Base-by-base conservation (phyloP, 139 green algal genomes). In the Pseudopediastrum boryanum region DNA sequence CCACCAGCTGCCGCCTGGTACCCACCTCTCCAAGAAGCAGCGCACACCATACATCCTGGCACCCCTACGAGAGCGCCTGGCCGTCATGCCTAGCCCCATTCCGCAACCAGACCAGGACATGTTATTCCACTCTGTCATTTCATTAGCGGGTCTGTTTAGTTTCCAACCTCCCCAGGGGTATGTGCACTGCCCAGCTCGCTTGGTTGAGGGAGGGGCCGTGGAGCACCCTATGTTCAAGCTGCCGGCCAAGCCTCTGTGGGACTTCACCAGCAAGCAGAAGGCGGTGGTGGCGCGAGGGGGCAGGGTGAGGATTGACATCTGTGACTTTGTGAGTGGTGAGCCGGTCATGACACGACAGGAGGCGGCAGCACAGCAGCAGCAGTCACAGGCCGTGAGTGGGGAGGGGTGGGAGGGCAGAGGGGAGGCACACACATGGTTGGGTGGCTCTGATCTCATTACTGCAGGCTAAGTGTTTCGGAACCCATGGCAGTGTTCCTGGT, bases 1-100 rank as follows among this genome's bases (percentile, higher is more conserved):
- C 10, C 36, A 59, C 31, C 19, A 21, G 3, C 25, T 71, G 6
- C 58, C 23, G 2, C 23, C 42, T 5, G 44, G 33, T 13, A 46
- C 71, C 4, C 19, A 13, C 33, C 51, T n/a, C 0, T 58, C 42
- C 78, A 88, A 83, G 43, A 72, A 78, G 50, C 78, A 74, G 50
- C 79, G 87, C 21, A 66, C 73, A 0, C 68, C 84, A 25, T 29
- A 67, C 16, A 66, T 85, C 1, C 54, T 84, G 75, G 62, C 75
- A 8, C 82, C 86, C 44, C 36, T 77, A 44, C 67, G 77, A 23
- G 54, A 31, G 0, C 66, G 74, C 4, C 84, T 92, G 3, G 67
- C 81, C 2, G 50, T 63, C 36, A 76, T 92, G 50, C 23, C 31
- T 19, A 61, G 84, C 16, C 83, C 81, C 29, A 86, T 82, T 6